Evolutionary conservation across 208 protist genomes (phyloP).

Genomic region (Leishmania aethiopica): DNA sequence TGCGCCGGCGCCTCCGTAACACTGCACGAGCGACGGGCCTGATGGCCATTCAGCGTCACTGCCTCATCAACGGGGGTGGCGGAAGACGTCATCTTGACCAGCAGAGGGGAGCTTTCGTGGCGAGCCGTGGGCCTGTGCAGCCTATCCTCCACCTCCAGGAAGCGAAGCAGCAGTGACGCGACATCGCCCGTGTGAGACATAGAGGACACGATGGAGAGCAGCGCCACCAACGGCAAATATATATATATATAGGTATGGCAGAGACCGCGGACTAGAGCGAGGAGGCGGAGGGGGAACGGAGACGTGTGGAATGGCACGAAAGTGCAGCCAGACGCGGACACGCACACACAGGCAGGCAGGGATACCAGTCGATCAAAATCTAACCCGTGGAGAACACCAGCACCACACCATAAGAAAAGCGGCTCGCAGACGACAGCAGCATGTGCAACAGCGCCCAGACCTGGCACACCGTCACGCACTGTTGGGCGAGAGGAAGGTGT

Average conservation of each 20-base stretch:
- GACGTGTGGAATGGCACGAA: neutral
- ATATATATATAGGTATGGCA: neutral
- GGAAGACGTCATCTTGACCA: neutral
- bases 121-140: neutral
- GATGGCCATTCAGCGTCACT: neutral
- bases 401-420: neutral
- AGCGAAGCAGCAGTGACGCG: slow-evolving; percentile 8
- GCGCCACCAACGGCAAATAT: neutral
- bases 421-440: neutral
- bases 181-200: slow-evolving; percentile 22
- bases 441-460: neutral
- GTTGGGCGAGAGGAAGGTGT: neutral
- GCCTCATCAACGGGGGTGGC: neutral
- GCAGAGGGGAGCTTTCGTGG: neutral
- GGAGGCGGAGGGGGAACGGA: neutral
- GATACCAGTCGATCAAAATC: neutral
- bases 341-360: slow-evolving; percentile 4
- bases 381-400: neutral
- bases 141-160: slow-evolving; percentile 12
- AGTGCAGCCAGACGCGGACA: neutral
- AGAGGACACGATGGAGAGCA: neutral
- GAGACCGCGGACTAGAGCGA: neutral
- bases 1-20: neutral
- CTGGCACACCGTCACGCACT: neutral
- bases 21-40: neutral